A percentile compares a stretch with the other conserved stretches of the same genome.
phyloP scores from a whole-genome alignment of 2,329 filamentous ascomycete genomes.

The Penicillium glabrum region DNA sequence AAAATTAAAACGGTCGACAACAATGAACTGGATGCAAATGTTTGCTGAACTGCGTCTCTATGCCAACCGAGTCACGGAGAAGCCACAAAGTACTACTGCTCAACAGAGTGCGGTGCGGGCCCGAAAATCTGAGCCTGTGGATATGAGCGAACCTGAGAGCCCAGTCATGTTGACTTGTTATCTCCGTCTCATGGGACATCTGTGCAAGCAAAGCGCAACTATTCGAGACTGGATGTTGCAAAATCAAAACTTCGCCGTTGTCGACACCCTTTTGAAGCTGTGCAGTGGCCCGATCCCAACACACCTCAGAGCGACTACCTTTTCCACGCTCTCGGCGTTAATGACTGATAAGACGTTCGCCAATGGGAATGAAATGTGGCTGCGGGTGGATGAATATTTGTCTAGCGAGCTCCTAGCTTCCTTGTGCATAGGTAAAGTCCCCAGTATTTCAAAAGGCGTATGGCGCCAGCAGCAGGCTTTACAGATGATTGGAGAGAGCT shows the following conservation, averaged over 20 bases:
- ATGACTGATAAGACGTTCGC: constrained; percentile 70
- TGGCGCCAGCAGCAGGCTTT: constrained; percentile 63
- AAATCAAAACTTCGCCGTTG: constrained; percentile 65
- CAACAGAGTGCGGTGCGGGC: constrained; percentile 58
- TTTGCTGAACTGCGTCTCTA: constrained; percentile 88
- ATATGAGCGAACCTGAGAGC: constrained; percentile 86
- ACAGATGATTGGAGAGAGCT: constrained; percentile 71
- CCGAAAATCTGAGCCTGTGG: constrained; percentile 62
- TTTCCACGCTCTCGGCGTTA: constrained; percentile 73
- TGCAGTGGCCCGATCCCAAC: constrained; percentile 74
- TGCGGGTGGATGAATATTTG: constrained; percentile 75
- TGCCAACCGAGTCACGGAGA: constrained; percentile 73
- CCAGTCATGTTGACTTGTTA: constrained; percentile 97
- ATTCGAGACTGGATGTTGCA: constrained; percentile 74
- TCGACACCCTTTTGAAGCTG: constrained; percentile 74
- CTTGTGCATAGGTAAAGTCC: constrained; percentile 48
- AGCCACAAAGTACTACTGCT: constrained; percentile 51
- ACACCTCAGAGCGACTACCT: constrained; percentile 78
- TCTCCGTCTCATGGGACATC: constrained; percentile 78
- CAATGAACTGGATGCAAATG: constrained; percentile 90
- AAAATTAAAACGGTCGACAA: constrained; percentile 78
- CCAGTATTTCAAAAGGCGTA: constrained; percentile 41
- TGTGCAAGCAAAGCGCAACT: constrained; percentile 70
- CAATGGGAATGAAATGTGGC: constrained; percentile 76
- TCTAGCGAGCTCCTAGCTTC: constrained; percentile 51